Evolutionary conservation across 2,329 filamentous ascomycete species (phyloP), one percentile per base, ranked within the genome.

Genomic region (Trichoderma gracile): DNA sequence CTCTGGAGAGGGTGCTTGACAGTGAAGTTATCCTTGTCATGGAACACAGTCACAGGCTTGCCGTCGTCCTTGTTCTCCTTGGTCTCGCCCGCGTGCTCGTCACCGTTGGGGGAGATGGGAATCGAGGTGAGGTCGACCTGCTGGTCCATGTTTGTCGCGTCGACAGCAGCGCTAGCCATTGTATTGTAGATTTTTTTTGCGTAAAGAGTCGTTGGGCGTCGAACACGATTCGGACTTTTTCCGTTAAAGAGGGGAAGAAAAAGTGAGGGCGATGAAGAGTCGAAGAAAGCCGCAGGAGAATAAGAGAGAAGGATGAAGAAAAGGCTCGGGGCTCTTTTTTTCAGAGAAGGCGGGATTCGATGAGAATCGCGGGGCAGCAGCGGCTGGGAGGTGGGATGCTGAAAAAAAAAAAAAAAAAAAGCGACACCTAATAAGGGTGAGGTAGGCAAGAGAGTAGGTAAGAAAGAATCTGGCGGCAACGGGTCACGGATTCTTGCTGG

Each of bases 1-100:
- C 97, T 91, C 86, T 96, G 93, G 67, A 99, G 86, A 70, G 93
- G 94, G 78, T 99, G 95, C 86, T 98, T 99, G 79, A 99, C 95
- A 73, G 96, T 99, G 86, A 99, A 99, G 84, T 99, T 97, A 70
- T 97, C 91, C 72, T 95, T 90, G 81, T 98, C 93, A 77, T 99
- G 93, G 82, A 99, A 99, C 71, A 99, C 94, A 53, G 95, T 99
- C 73, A 97, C 84, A 58, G 90, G 82, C 75, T 93, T 89, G 69
- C 78, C 79, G 69, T 81, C 80, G 61, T 77, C 78, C 63, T 82
- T 81, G 68, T 79, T 77, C 63, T 81, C 77, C 63, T 82, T 81
- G 68, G 79, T 77, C 63, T 81, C 77, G 66, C 82, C 75, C 19
- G 25, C 58, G n/a, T 61, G 52, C 38, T 61, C 58, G 70, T 84